Base-by-base conservation (phyloP, 352 stramenopile genomes). In the Stephanocyclus meneghinianus region DNA sequence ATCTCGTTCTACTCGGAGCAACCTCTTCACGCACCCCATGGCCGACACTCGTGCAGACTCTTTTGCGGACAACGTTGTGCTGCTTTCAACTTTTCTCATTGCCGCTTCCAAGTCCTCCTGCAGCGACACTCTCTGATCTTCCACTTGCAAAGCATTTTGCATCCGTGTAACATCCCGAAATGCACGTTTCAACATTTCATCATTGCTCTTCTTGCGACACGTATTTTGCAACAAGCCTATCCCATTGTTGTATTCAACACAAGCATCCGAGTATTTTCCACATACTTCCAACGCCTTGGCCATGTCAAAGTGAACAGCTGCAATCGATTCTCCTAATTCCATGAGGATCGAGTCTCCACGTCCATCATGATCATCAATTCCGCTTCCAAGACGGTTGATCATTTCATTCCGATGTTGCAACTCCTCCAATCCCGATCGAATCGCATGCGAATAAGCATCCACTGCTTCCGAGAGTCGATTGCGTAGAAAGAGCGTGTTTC, bases 381-480 rank as follows among this genome's bases (percentile, higher is more conserved):
- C 44, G 15, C 4, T 42, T 30, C 40, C 40, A 18, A 76, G 44
- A 9, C 74, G 57, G 15, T 21, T 26, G 1, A 70, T 35, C 71
- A 77, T 71, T 7, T 72, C 71, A 29, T 65, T 62, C 0, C 69
- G 68, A 62, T 76, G 48, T 16, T 72, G 64, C 45, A 82, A 55
- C 29, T 86, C 79, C 18, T 80, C 72, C 0, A 85, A 32, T 48
- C 79, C 79, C 15, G 53, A 16, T 5, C 60, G 62, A 37, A 82
- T 60, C 3, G 73, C 73, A 0, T 42, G 40, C 11, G 73, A 74
- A 42, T 86, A 86, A 5, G 73, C 63, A 26, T 86, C 79, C 7
- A 86, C 79, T 32, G 79, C 61, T 26, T 85, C 78, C 1, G 72
- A 78, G 6, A 85, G 55, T 40, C 62, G 67, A 65, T 85, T 85